Conservation (phyloP, 2,329 filamentous ascomycete genomes). For the Xylariaceae sp. region DNA sequence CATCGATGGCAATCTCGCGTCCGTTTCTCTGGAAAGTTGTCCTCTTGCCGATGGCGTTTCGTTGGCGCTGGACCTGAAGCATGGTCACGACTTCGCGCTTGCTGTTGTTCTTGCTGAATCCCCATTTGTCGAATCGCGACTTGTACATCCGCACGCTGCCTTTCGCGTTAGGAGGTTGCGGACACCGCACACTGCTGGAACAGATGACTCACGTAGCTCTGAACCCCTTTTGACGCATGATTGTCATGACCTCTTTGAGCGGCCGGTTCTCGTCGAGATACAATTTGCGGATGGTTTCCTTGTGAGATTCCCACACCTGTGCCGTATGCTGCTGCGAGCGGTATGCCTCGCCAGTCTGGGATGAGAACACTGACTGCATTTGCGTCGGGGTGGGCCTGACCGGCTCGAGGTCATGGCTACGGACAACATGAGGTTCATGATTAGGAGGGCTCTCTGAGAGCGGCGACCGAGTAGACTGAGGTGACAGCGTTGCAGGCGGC, state of each 20-base stretch:
- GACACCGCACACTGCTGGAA: neutral
- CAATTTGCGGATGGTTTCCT: constrained; percentile 42
- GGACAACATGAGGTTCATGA: constrained; percentile 15
- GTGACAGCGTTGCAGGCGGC: constrained; percentile 19
- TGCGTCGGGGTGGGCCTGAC: constrained; percentile 24
- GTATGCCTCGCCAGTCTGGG: constrained; percentile 31
- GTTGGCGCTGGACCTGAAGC: constrained; percentile 49
- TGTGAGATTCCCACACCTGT: constrained; percentile 44
- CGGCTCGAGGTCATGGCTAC: constrained; percentile 21
- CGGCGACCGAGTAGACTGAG: constrained; percentile 24
- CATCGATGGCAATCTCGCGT: constrained; percentile 48
- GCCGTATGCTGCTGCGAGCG: constrained; percentile 31
- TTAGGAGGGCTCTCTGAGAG: constrained; percentile 21
- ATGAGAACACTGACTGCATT: constrained; percentile 32
- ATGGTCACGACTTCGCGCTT: constrained; percentile 50
- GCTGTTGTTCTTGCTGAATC: constrained; percentile 53
- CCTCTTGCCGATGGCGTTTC: constrained; percentile 50
- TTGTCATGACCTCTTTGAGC: constrained; percentile 50
- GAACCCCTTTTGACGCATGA: constrained; percentile 48
- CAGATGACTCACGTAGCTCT: constrained; percentile 42
- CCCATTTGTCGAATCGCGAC: constrained; percentile 52
- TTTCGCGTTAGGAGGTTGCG: constrained; percentile 20
- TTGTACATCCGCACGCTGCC: constrained; percentile 52
- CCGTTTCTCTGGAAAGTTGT: constrained; percentile 52
- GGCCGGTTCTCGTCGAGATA: constrained; percentile 49